Evolutionary conservation across 2,329 filamentous ascomycete species (phyloP).

Genomic region (Penicillium griseofulvum): DNA sequence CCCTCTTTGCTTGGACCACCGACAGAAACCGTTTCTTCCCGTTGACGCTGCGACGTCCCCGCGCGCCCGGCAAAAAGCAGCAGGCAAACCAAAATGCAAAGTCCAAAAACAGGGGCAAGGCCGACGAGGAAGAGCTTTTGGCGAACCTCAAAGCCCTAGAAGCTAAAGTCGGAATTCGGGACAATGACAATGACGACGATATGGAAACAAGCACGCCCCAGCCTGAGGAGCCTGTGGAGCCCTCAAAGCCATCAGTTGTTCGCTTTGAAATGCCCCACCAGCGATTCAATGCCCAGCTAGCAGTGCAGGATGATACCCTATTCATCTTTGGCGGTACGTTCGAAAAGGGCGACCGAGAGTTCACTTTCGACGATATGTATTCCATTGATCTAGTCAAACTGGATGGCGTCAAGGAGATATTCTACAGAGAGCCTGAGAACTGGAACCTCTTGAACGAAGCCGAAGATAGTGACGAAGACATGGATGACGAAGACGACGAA

Average conservation of each 20-base stretch:
- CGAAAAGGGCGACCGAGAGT: slow-evolving; percentile 92
- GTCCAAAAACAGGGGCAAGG: slow-evolving; percentile 69
- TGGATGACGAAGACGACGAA: slow-evolving; percentile 46
- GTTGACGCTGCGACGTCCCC: slow-evolving; percentile 70
- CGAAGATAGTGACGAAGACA: slow-evolving; percentile 58
- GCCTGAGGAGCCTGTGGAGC: slow-evolving; percentile 53
- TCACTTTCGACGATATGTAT: slow-evolving; percentile 93
- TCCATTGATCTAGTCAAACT: slow-evolving; percentile 91
- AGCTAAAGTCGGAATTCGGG: slow-evolving; percentile 64
- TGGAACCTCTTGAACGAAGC: slow-evolving; percentile 67
- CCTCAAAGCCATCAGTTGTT: slow-evolving; percentile 60
- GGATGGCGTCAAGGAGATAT: slow-evolving; percentile 90
- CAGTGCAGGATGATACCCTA: slow-evolving; percentile 86
- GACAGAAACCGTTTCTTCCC: slow-evolving; percentile 95
- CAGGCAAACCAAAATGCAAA: slow-evolving; percentile 45
- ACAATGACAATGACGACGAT: slow-evolving; percentile 47
- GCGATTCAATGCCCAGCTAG: slow-evolving; percentile 85
- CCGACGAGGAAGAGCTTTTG: slow-evolving; percentile 86
- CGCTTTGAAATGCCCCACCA: slow-evolving; percentile 82
- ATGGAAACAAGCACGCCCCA: slow-evolving; percentile 45
- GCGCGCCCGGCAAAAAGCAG: slow-evolving; percentile 63
- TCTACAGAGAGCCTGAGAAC: slow-evolving; percentile 78
- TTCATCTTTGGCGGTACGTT: slow-evolving; percentile 96
- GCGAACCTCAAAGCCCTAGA: slow-evolving; percentile 83
- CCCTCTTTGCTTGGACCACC: slow-evolving; percentile 87